Percentiles rank a stretch among this genome's conserved stretches.
phyloP scores from a whole-genome alignment of 306 rosid species.

The Dryas octopetala region DNA sequence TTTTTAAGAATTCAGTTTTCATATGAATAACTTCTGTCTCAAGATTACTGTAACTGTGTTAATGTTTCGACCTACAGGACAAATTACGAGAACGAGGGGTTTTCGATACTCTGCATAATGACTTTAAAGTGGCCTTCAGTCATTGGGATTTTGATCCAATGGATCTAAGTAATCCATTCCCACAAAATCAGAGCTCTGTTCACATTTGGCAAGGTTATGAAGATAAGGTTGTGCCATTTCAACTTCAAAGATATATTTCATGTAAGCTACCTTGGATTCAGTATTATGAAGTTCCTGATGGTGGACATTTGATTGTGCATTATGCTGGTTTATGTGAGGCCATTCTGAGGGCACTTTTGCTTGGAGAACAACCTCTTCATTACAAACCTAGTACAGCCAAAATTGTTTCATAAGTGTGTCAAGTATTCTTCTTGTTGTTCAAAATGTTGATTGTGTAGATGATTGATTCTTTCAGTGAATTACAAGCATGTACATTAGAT shows the following conservation, averaged over 20 bases:
- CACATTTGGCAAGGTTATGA: constrained; percentile 97
- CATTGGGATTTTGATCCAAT: constrained; percentile 85
- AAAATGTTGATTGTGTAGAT: constrained; percentile 20
- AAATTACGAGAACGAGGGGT: constrained; percentile 52
- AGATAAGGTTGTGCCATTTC: constrained; percentile 84
- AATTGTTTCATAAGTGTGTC: constrained; percentile 27
- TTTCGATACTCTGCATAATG: constrained; percentile 72
- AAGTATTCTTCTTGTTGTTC: constrained; percentile 7
- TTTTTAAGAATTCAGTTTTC: not conserved
- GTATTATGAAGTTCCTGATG: constrained; percentile 88
- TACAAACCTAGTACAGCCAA: constrained; percentile 44
- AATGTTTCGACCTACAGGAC: constrained; percentile 46
- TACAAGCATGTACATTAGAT: constrained; percentile 37
- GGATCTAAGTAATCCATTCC: constrained; percentile 69
- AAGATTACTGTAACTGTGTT: constrained; percentile 20
- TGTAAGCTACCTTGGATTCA: constrained; percentile 78
- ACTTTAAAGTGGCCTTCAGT: constrained; percentile 70
- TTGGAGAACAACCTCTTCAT: constrained; percentile 63
- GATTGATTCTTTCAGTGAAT: constrained; percentile 28
- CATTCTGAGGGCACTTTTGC: constrained; percentile 76
- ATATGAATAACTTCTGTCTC: constrained; percentile 4
- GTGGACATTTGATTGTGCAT: constrained; percentile 89
- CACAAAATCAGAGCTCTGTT: constrained; percentile 48
- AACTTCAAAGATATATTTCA: constrained; percentile 71
- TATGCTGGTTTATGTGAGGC: constrained; percentile 77